Evolutionary conservation across 179 eudicot genomes (phyloP).

Genomic region (Actinidia polygama): DNA sequence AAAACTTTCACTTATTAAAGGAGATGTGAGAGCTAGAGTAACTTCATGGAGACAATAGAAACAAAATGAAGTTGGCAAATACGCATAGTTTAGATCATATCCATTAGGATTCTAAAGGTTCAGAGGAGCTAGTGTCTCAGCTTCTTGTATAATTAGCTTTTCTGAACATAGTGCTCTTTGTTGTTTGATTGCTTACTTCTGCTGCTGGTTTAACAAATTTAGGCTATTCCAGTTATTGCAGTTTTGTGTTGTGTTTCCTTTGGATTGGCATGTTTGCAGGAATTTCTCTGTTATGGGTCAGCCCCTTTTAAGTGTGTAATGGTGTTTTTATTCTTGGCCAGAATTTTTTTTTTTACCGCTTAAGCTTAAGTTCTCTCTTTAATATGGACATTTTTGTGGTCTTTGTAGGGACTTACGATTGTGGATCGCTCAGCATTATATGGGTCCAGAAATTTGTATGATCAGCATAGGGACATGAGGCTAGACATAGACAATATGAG

Average conservation of each 20-base stretch:
- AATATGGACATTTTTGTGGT: background rate
- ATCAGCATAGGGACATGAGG: constrained; percentile 62
- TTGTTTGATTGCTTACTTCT: background rate
- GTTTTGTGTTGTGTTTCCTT: background rate
- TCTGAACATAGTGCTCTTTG: background rate
- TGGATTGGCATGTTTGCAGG: background rate
- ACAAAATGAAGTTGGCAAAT: background rate
- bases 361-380: background rate
- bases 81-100: background rate
- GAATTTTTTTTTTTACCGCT: background rate
- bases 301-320: background rate
- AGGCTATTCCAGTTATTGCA: background rate
- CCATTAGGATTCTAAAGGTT: background rate
- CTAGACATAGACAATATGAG: constrained; percentile 66
- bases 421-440: constrained; percentile 57
- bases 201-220: background rate
- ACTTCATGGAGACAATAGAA: background rate
- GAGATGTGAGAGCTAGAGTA: background rate
- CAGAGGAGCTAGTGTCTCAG: background rate
- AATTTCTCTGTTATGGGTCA: background rate
- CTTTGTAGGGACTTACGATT: constrained; percentile 64
- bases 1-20: background rate
- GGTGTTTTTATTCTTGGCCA: background rate
- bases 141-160: too few species aligned
- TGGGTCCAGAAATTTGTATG: constrained; percentile 57